phyloP scores from a whole-genome alignment of 2,329 filamentous ascomycete genomes.

The Penicillium sp. region DNA sequence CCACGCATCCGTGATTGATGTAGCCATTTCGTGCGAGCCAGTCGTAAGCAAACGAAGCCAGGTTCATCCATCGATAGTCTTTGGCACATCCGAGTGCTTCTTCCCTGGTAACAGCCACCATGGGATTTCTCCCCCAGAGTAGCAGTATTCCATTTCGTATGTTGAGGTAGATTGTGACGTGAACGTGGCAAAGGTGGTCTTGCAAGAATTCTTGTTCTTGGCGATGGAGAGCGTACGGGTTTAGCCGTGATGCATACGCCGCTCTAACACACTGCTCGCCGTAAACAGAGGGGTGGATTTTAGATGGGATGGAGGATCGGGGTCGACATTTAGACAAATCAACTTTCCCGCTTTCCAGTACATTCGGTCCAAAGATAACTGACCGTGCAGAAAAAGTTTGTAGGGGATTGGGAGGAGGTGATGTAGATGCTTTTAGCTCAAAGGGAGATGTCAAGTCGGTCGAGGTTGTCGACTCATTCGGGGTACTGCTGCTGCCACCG shows the following conservation, averaged over 20 bases:
- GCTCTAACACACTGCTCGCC: slow-evolving; percentile 85
- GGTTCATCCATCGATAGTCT: slow-evolving; percentile 78
- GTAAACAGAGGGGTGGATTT: slow-evolving; percentile 65
- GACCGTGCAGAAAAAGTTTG: slow-evolving; percentile 14
- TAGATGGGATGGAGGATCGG: slow-evolving; percentile 72
- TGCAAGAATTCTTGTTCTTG: slow-evolving; percentile 75
- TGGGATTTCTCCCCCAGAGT: slow-evolving; percentile 78
- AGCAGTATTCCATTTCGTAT: slow-evolving; percentile 89
- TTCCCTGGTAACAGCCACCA: slow-evolving; percentile 68
- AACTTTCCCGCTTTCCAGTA: slow-evolving; percentile 21
- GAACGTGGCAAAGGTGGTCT: slow-evolving; percentile 71
- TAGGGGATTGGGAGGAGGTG: slow-evolving; percentile 18
- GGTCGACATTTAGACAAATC: slow-evolving; percentile 52
- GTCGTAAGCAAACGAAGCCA: slow-evolving; percentile 79
- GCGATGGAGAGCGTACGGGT: slow-evolving; percentile 76
- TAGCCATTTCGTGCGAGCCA: slow-evolving; percentile 87
- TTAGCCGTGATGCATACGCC: slow-evolving; percentile 78
- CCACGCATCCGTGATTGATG: slow-evolving; percentile 90
- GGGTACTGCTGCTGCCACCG: slow-evolving; percentile 19
- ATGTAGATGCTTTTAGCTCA: slow-evolving; percentile 21
- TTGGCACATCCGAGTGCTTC: slow-evolving; percentile 86
- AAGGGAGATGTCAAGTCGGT: slow-evolving; percentile 21
- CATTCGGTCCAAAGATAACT: slow-evolving; percentile 13
- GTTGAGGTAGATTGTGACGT: slow-evolving; percentile 92
- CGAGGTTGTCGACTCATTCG: slow-evolving; percentile 23